Percentiles rank a stretch among this genome's conserved stretches.
Evolutionary conservation across 2,329 filamentous ascomycete species (phyloP).

Genomic region (Phyllosticta ampelicida): DNA sequence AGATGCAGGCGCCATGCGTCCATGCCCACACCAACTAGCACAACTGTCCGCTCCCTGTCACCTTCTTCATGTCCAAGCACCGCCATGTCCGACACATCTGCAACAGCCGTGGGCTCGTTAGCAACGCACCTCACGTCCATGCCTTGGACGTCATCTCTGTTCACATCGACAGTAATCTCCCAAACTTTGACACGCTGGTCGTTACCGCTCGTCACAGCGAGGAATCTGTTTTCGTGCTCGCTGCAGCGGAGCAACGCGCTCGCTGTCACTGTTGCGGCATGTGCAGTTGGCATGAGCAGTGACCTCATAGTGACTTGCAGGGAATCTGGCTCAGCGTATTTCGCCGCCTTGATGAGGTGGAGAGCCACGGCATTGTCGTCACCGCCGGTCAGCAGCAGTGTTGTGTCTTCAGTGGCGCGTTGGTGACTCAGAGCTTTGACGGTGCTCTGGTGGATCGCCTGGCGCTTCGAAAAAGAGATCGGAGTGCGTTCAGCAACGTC

Average conservation of each 20-base stretch:
- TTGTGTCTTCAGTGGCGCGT: constrained; percentile 16
- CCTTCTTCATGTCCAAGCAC: background rate
- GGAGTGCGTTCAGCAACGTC: background rate
- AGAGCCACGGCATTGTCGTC: constrained; percentile 76
- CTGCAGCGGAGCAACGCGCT: constrained; percentile 31
- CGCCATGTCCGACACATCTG: constrained; percentile 7
- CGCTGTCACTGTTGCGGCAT: constrained; percentile 60
- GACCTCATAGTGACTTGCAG: constrained; percentile 14
- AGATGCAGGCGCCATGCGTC: constrained; percentile 3
- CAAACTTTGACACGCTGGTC: constrained; percentile 41
- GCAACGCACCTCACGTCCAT: background rate
- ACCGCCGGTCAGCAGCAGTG: constrained; percentile 62
- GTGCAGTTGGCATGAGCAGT: constrained; percentile 46
- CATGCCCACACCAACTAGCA: constrained; percentile 10
- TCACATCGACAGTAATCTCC: constrained; percentile 21
- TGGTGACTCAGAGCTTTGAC: constrained; percentile 49
- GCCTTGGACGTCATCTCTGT: background rate
- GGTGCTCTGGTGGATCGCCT: constrained; percentile 64
- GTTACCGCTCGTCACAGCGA: constrained; percentile 30
- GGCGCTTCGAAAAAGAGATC: constrained; percentile 15
- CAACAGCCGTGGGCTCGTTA: constrained; percentile 4
- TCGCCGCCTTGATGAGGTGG: constrained; percentile 26
- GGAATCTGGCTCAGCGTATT: constrained; percentile 12
- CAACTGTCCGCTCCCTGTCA: background rate
- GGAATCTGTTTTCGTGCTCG: constrained; percentile 2